Evolutionary conservation across 352 stramenopile species (phyloP), one percentile per base, ranked within the genome.

Genomic region (Globisporangium cystogenes): DNA sequence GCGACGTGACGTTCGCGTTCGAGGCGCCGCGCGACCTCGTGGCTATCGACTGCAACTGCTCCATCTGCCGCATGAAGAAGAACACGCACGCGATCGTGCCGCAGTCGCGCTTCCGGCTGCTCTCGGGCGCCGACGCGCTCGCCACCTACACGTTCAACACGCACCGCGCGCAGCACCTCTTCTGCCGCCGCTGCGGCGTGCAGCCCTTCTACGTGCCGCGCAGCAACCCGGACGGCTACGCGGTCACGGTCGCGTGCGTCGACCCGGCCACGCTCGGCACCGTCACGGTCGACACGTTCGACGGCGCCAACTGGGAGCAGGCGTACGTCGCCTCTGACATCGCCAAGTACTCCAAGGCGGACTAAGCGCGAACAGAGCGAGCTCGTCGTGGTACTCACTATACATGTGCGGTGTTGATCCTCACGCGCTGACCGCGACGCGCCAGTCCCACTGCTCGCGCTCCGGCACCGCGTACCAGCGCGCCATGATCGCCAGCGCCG

Each of bases 111-210:
- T 93, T 95, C 59, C 68, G 68, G 0, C 45, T 94, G 43, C 55
- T 82, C 14, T 36, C 58, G 14, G 74, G 73, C 24, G 31, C 62
- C 2, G 72, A 86, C 48, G 56, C 55, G 40, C 66, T 93, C n/a
- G 74, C 81, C 10, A 70, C 65, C 44, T 93, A 95, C 68, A 86
- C 75, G 45, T 94, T 95, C 71, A 85, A 90, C 64, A 93, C 79
- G 46, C 73, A 82, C 62, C 60, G 62, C 46, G 83, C 85, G 37
- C 68, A 88, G 64, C 85, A 95, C 66, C 20, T 84, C 51, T 93
- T 94, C 67, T 94, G 85, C 78, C 73, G 77, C 43, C 37, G 53
- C 16, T 95, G 85, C 53, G 85, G 83, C 23, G 82, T 95, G 36
- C 69, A 86, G 57, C 57, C 76, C 5, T 94, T 92, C 63, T 95